Evolutionary conservation across 257 asterid genomes (phyloP), one percentile per base, ranked within the genome.

Genomic region (Nicotiana paniculata): DNA sequence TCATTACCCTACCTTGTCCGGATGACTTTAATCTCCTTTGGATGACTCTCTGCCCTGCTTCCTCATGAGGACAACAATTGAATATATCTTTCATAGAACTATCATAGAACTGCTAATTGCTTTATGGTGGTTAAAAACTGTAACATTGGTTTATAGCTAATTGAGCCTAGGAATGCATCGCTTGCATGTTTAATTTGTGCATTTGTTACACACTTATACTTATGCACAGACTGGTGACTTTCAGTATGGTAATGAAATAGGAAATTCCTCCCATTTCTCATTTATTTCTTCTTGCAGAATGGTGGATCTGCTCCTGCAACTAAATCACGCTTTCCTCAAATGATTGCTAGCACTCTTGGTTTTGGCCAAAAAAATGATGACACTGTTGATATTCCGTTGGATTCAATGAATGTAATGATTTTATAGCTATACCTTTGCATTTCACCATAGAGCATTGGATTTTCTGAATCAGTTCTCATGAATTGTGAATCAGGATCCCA

Each of bases 331-430:
- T 77, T 96, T 63, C 97, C 98, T 24, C 91, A 93, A 86, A 92
- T 85, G 86, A 93, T 94, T 82, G 87, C 98, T 24, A 93, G 57
- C 89, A 91, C 99, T 35, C 83, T 96, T n/a, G 99, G 99, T 64
- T 92, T 96, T 77, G 97, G 99, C 66, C 97, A 89, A 90, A 96
- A 93, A 77, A 95, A 94, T 81, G 99, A 96, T 91, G 99, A 98
- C 51, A 91, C 97, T n/a, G 96, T 85, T 77, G 99, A 96, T 83
- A 90, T 96, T 85, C 99, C 99, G 21, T 84, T 96, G 84, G 98
- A 93, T 87, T 24, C 90, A 11, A 81, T 90, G 93, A 92, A 90
- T 82, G 98, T 94, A 94, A 89, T 86, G 82, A 53, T 54, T 76
- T 15, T 46, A 9, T 43, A 8, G 24, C n/a, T 64, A 30, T 65